phyloP scores from a whole-genome alignment of 768 basidiomycete species.

The Russula emetica region DNA sequence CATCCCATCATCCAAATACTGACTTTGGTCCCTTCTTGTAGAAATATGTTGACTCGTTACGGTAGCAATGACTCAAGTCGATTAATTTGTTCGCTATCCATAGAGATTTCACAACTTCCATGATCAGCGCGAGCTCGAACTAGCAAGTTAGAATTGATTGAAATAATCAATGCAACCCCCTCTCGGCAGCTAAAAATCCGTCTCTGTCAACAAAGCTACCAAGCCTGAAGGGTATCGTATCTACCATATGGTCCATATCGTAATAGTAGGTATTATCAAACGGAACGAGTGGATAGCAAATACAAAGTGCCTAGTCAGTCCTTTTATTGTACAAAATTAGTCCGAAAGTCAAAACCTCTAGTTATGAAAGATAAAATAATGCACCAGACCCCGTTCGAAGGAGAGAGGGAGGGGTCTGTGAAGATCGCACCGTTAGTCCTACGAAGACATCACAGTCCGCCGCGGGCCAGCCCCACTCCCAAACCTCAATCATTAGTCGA shows the following conservation, averaged over 20 bases:
- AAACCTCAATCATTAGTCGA: conserved; percentile 8
- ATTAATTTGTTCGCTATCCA: not conserved
- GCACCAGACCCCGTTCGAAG: not conserved
- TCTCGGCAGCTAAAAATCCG: not conserved
- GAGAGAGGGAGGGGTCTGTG: not conserved
- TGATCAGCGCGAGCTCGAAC: conserved; percentile 6
- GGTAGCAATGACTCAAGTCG: conserved; percentile 23
- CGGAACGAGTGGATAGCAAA: conserved; percentile 4
- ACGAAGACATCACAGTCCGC: not conserved
- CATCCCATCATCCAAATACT: not conserved
- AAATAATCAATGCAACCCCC: not conserved
- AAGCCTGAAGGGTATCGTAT: not conserved
- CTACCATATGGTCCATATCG: not conserved
- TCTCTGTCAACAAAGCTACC: not conserved
- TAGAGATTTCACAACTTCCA: not conserved
- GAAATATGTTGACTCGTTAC: conserved; percentile 59
- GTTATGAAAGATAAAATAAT: conserved; percentile 2
- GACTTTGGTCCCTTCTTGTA: conserved; percentile 34
- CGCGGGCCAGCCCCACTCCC: too few relatives aligned
- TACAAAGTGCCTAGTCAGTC: conserved; percentile 10
- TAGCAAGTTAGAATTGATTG: not conserved
- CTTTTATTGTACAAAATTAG: not conserved
- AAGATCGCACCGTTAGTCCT: not conserved
- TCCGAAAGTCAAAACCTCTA: not conserved
- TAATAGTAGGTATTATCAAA: not conserved